A percentile compares a stretch with the other conserved stretches of the same genome.
These are phyloP conservation scores for Cladosporium halotolerans DNA, from an alignment of 2,329 filamentous ascomycete genomes.

Conservation along the genomic window DNA sequence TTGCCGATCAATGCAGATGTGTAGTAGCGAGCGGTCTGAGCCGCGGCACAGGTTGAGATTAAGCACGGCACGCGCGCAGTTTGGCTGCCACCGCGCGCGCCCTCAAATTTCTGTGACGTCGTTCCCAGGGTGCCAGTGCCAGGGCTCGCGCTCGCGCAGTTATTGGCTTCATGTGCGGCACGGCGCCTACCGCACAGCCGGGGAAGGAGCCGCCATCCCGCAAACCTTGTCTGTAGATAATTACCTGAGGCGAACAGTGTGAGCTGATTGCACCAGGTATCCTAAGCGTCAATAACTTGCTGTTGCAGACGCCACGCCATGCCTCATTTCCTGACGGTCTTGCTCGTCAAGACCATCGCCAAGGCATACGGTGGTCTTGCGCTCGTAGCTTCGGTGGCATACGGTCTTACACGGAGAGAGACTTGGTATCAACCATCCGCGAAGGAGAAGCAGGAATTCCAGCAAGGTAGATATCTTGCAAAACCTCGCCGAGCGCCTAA, in stretches of 20 bases:
- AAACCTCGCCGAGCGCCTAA: not conserved
- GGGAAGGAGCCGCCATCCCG: too few species aligned
- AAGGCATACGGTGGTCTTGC: not conserved
- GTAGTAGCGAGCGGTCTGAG: conserved; percentile 1
- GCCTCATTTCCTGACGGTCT: not conserved
- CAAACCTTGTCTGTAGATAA: too few species aligned
- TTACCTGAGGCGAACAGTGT: too few species aligned
- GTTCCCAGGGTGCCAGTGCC: too few species aligned
- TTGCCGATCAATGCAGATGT: too few species aligned
- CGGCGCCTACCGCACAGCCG: too few species aligned
- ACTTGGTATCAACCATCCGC: not conserved
- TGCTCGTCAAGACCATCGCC: not conserved
- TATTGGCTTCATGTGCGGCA: too few species aligned
- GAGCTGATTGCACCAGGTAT: too few species aligned
- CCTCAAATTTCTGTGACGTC: not conserved
- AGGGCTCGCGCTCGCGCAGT: not conserved
- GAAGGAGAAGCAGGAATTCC: not conserved
- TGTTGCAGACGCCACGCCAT: too few species aligned
- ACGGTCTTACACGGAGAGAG: not conserved
- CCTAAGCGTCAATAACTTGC: too few species aligned
- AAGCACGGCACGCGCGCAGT: not conserved
- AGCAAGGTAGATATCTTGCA: not conserved
- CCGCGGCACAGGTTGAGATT: not conserved
- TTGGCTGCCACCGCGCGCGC: not conserved
- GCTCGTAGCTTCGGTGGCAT: not conserved